Evolutionary conservation across 805 yeast genomes (phyloP), one percentile per base, ranked within the genome.

Genomic region (Suhomyces tanzawaensis): DNA sequence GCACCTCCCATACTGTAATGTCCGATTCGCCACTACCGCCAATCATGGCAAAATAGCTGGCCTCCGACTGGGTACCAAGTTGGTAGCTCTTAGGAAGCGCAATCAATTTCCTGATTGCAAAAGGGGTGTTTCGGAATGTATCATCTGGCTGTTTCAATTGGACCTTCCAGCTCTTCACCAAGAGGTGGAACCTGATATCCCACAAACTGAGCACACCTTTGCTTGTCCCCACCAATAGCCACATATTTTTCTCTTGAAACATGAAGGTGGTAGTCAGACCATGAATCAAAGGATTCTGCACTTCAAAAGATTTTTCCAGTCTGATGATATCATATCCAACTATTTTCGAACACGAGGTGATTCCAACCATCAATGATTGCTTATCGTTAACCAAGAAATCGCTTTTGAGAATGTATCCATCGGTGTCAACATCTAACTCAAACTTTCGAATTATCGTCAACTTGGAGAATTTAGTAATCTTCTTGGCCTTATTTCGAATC

Each of bases 161-260:
- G 31, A 87, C 71, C 7, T 74, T 72, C 79, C 88, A 84, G 1
- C 82, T 66, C 43, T 75, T 80, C 24, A 87, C 63, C 29, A 74
- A 63, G 0, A 83, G 41, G 24, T 70, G 70, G 55, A 88, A 86
- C 37, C 95, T 66, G 24, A 85, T 47, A 57, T 89, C 96, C 95
- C 96, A 89, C 12, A 91, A 60, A 45, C 79, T 81, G 21, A 93
- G 54, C 1, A 82, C 64, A 1, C 97, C 97, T 27, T 73, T 74
- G 0, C 76, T 64, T 0, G 96, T 86, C 0, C 96, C 97, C 2
- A 83, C 54, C 7, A 86, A 56, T 1, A 86, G 55, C 87, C 96
- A 87, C 4, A 74, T 63, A 18, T 66, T 60, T 12, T 69, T 62
- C 0, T 62, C 57, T 37, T 82, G 84, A 16, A 84, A 59, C 1